Evolutionary conservation across 768 basidiomycete species (phyloP), one percentile per base, ranked within the genome.

Genomic region (Coprinopsis sp.): DNA sequence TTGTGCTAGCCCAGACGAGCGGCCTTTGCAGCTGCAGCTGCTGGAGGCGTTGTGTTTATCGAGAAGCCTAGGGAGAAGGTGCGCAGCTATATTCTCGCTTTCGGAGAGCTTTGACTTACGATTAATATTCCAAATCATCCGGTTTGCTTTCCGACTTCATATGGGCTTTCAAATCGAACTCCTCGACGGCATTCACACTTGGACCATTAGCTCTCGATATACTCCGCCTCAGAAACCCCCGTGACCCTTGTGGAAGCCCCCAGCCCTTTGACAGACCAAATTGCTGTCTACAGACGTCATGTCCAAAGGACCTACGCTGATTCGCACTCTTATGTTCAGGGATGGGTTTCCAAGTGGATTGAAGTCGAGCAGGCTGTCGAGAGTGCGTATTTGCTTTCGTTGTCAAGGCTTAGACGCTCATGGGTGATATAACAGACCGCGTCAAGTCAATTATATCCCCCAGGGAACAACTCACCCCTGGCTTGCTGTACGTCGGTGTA

Each of bases 401-500:
- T 18, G 16, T 18, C 23, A 14, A 13, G n/a, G 27, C 24, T 33
- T 27, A 31, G 30, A 31, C n/a, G n/a, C 28, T 8, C 27, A 21
- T 18, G 2, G 14, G 7, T 28, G 25, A 46, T 19, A 21, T 37
- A 34, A 18, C 60, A 95, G 93, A 72, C 49, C 83, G 91, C 52
- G 70, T 97, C 25, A 92, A 92, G 63, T 78, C 84, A 5, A 78
- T 98, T 55, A 67, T 91, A 12, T 83, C 90, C 0, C 76, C 82
- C 0, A 73, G 85, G 44, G 95, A 97, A 66, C 72, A 83, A 1
- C 78, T 96, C 23, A 91, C 84, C 8, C 94, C 94, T 1, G 91
- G 88, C n/a, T 58, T 87, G 4, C 82, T 97, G 44, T 97, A 95
- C 70, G 85, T 90, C 37, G 90, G 91, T 39, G 77, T 98, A 39